phyloP scores from a whole-genome alignment of 371 early-diverging fungal species.

The Furculomyces boomerangus region DNA sequence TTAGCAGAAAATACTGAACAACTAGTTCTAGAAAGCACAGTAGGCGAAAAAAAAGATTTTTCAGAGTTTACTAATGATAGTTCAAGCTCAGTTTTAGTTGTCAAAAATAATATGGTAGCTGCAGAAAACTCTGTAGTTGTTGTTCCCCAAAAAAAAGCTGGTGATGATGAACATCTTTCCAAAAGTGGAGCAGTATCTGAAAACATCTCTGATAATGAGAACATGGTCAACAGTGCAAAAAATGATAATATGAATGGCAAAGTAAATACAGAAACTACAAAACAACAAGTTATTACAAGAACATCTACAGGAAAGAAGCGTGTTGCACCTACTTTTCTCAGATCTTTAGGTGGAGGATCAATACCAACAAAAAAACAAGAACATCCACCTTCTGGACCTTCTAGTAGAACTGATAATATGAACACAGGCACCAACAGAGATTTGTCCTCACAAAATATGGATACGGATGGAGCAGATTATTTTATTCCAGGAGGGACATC shows the following conservation, averaged over 20 bases:
- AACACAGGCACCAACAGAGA: constrained; percentile 3
- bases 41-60: neutral
- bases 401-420: neutral
- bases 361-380: neutral
- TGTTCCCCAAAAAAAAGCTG: neutral
- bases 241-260: neutral
- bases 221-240: neutral
- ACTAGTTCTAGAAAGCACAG: constrained; percentile 11
- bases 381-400: neutral
- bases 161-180: neutral
- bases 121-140: neutral
- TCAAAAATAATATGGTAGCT: neutral
- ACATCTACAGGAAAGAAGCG: constrained; percentile 16
- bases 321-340: constrained; percentile 18
- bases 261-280: neutral
- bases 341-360: constrained; percentile 6
- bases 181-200: neutral
- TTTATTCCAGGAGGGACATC: neutral
- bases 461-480: neutral
- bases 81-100: neutral
- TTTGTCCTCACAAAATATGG: constrained; percentile 8
- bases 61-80: neutral
- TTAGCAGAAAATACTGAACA: constrained; percentile 16
- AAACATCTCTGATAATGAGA: neutral
- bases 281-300: constrained; percentile 9